Base-by-base conservation (phyloP, 495 filamentous ascomycete species). In the Neurospora sp. region DNA sequence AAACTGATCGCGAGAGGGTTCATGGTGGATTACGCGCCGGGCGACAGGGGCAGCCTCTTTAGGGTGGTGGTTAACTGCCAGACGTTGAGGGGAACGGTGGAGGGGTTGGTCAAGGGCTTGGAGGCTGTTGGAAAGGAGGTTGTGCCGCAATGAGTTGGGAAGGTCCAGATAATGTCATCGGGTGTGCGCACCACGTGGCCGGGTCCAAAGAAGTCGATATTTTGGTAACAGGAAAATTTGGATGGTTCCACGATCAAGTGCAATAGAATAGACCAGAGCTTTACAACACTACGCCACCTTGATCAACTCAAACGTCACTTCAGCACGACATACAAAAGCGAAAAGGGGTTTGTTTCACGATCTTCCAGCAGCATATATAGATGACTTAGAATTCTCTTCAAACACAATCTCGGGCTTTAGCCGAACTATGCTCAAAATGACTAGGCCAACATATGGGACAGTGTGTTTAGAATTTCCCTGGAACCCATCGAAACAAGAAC, bases 21-120 rank as follows among this genome's bases (percentile, higher is more conserved):
- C 80, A 97, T 98, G 94, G 86, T 97, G 38, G 95, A 98, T 83
- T 98, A 93, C 83, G 92, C 94, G 71, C 93, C 93, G 0, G 92
- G 90, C 31, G 86, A 89, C 74, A 87, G 85, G 77, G 95, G 95
- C 7, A 90, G 87, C 79, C 94, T 98, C 77, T 94, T 98, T 81
- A 85, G 95, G 68, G 94, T 92, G 18, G 95, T 98, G 68, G 92
- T 97, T 0, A 96, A 94, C 84, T 85, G 87, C 45, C 85, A 88
- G 81, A 97, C 93, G 22, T 84, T 84, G 72, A 87, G 78, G 81
- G 87, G 87, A 75, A 96, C 93, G 7, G 86, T 96, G 68, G 93
- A 96, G 75, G 88, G 88, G 61, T 82, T 98, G 74, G 86, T 97
- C 9, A 87, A 83, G 77, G 91, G 90, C 20, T 86, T 98, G 78